These are phyloP conservation scores for Colletotrichum orchidophilum DNA, from an alignment of 2,329 filamentous ascomycete species.

Conservation along the genomic window DNA sequence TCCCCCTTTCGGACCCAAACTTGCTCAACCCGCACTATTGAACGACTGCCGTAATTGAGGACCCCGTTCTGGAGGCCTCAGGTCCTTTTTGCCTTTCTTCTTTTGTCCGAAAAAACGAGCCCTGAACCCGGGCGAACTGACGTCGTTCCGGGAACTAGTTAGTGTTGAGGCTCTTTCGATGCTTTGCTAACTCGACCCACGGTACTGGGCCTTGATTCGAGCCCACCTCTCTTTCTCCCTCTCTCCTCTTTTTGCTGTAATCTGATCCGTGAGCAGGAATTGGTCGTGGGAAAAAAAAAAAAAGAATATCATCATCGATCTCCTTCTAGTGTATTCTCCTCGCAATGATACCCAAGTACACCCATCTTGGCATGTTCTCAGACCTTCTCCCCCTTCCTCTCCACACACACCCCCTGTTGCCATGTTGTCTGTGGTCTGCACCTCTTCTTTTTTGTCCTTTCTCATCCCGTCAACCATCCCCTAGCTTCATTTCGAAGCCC, in stretches of 20 bases:
- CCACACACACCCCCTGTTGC: background rate
- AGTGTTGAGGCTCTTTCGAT: slow-evolving; percentile 2
- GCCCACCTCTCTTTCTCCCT: background rate
- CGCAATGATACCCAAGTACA: background rate
- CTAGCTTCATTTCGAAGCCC: slow-evolving; percentile 26
- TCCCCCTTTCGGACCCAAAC: background rate
- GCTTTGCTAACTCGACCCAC: slow-evolving; percentile 4
- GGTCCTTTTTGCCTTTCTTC: background rate
- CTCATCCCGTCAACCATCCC: slow-evolving; percentile 6
- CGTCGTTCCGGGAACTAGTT: background rate
- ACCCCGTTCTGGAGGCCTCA: background rate
- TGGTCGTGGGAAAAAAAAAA: background rate
- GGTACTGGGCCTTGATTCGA: slow-evolving; percentile 15
- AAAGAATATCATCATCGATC: background rate
- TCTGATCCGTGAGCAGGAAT: background rate
- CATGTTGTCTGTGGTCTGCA: background rate
- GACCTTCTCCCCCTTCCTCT: background rate
- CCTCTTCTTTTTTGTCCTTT: background rate
- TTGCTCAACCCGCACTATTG: background rate
- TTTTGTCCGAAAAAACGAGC: background rate
- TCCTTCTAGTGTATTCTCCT: background rate
- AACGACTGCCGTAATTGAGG: background rate
- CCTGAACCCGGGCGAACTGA: background rate
- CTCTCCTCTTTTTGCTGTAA: background rate
- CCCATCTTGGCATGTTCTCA: background rate